These are phyloP conservation scores for Neopestalotiopsis clavispora DNA, from an alignment of 2,329 filamentous ascomycete genomes.

Conservation along the genomic window DNA sequence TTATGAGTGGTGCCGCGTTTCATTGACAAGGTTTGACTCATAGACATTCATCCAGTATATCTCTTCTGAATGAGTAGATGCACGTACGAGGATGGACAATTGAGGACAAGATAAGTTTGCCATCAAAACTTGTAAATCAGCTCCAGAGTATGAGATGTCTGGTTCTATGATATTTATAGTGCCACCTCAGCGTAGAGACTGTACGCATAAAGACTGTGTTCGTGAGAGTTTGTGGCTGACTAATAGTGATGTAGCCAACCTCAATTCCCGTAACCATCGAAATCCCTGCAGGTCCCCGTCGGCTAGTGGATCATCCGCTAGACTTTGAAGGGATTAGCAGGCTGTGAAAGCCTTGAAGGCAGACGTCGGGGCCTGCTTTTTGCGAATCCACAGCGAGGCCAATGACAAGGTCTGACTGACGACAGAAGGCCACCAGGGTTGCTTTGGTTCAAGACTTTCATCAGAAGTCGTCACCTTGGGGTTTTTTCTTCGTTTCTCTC, in stretches of 20 bases:
- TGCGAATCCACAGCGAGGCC: conserved; percentile 3
- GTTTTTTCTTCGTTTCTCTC: neutral
- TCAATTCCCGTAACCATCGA: neutral
- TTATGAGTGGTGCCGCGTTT: neutral
- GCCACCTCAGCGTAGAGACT: neutral
- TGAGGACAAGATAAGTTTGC: no score
- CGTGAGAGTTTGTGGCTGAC: neutral
- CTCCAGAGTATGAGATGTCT: no score
- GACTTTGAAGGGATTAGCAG: conserved; percentile 2
- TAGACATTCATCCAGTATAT: neutral
- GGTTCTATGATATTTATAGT: neutral
- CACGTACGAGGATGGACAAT: no score
- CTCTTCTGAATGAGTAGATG: no score
- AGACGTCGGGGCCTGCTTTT: neutral
- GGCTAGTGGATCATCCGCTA: neutral
- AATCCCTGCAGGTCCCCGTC: neutral
- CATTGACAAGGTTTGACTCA: neutral
- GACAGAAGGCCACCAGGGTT: conserved; percentile 5
- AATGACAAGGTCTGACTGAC: neutral
- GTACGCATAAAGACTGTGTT: neutral
- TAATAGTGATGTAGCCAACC: neutral
- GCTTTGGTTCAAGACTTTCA: neutral
- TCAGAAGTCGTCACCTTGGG: neutral
- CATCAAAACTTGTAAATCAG: no score
- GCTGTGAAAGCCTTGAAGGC: neutral